These are phyloP conservation scores for Penicillium frequentans DNA, from an alignment of 2,329 filamentous ascomycete species.

Conservation along the genomic window DNA sequence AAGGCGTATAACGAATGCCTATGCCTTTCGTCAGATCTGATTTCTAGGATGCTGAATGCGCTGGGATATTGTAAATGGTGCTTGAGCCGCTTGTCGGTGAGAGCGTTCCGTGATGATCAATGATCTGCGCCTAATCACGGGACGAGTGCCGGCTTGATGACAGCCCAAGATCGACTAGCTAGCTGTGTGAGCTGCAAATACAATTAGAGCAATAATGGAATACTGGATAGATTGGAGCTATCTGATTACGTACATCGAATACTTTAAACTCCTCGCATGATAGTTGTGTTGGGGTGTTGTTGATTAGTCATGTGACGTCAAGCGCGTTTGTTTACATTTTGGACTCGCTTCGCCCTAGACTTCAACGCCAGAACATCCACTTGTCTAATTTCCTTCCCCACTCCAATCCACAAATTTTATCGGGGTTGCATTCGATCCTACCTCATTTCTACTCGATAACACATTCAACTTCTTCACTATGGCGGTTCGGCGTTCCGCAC, in stretches of 20 bases:
- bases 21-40: background rate
- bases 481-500: slow-evolving; percentile 44
- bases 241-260: background rate
- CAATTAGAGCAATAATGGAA: background rate
- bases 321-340: slow-evolving; percentile 22
- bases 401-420: background rate
- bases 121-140: background rate
- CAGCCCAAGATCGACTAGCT: background rate
- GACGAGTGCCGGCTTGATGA: background rate
- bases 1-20: background rate
- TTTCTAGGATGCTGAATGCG: background rate
- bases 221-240: background rate
- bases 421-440: background rate
- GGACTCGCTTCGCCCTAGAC: slow-evolving; percentile 1
- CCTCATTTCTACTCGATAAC: background rate
- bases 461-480: slow-evolving; percentile 19
- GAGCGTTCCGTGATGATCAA: background rate
- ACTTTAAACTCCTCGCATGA: background rate
- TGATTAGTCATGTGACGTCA: slow-evolving; percentile 25
- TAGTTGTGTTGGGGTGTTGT: background rate
- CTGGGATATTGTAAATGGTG: background rate
- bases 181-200: background rate
- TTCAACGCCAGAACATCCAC: slow-evolving; percentile 3
- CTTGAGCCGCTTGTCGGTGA: background rate
- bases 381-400: slow-evolving; percentile 1